Evolutionary conservation across 2,329 filamentous ascomycete species (phyloP), one percentile per base, ranked within the genome.

Genomic region (Apiospora saccharicola): DNA sequence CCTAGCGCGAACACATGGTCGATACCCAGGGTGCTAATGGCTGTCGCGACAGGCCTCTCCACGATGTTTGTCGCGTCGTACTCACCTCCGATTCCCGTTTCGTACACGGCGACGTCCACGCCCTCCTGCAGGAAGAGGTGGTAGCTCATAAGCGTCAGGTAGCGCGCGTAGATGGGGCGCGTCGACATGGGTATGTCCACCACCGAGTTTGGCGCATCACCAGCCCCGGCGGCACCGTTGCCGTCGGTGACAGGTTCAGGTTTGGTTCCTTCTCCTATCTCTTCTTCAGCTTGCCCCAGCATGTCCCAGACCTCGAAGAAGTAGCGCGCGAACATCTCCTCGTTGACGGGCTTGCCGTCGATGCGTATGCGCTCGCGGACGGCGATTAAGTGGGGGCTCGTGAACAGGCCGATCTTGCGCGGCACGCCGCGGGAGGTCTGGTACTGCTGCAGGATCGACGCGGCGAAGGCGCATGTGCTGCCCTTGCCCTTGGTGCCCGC

Each of bases 401-500:
- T 93, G 83, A 92, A 92, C 44, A 93, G 86, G 16, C 91, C 92
- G 51, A 89, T 85, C 75, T 85, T 88, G 70, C 74, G 79, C 41
- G 85, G 85, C 1, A 77, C 75, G 37, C 34, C 57, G 5, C 19
- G 57, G 71, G 78, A 71, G 6, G 77, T 77, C 24, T 84, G 85
- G 76, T 90, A 87, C 70, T 84, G 84, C 22, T 84, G 82, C 64
- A 94, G 86, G 73, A 94, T 90, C 10, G 89, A 89, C 74, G 90
- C 86, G 72, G 90, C 85, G 75, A 92, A 93, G 51, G 91, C 91
- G 78, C 91, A 94, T 1, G 91, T 93, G 77, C 89, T 92, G 41
- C 92, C 92, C 81, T 94, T 94, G 6, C 92, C 92, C 80, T 94
- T 94, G n/a, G 92, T 94, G 6, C 92, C 92, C 34, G 92, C 89